Percentiles rank a stretch among this genome's conserved stretches.
phyloP scores from a whole-genome alignment of 2,329 filamentous ascomycete genomes.

The Pseudogymnoascus sp. region DNA sequence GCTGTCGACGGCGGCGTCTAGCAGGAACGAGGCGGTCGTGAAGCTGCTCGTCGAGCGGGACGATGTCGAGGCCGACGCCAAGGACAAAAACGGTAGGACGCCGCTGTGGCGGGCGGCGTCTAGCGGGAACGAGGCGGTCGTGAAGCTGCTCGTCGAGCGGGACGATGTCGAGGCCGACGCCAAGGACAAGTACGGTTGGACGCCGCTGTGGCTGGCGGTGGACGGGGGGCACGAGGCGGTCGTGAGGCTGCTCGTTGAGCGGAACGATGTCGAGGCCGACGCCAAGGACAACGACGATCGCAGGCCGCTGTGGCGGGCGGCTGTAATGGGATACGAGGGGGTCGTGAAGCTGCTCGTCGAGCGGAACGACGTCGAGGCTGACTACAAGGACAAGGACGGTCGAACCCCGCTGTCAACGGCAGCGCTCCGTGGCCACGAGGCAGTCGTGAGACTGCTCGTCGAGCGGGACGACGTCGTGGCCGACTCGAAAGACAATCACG shows the following conservation, averaged over 20 bases:
- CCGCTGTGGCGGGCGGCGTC: background rate
- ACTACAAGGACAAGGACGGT: background rate
- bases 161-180: too few species aligned
- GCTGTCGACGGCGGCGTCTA: background rate
- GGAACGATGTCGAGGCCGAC: background rate
- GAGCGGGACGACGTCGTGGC: too few species aligned
- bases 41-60: background rate
- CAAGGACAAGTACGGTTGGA: too few species aligned
- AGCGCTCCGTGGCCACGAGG: background rate
- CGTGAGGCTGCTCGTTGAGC: background rate
- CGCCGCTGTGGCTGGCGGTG: too few species aligned
- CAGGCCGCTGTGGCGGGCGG: background rate
- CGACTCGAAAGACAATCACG: too few species aligned
- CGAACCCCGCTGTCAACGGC: background rate
- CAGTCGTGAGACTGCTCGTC: background rate
- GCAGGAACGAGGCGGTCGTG: background rate
- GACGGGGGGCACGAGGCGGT: too few species aligned
- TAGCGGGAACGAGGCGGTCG: background rate
- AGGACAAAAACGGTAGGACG: background rate
- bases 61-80: background rate
- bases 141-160: too few species aligned
- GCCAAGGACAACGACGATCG: background rate
- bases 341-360: background rate
- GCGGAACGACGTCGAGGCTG: background rate
- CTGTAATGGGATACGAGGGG: background rate